Percentiles rank a stretch among this genome's conserved stretches.
phyloP scores from a whole-genome alignment of 495 filamentous ascomycete species.

The Penicillium atrosanguineum region DNA sequence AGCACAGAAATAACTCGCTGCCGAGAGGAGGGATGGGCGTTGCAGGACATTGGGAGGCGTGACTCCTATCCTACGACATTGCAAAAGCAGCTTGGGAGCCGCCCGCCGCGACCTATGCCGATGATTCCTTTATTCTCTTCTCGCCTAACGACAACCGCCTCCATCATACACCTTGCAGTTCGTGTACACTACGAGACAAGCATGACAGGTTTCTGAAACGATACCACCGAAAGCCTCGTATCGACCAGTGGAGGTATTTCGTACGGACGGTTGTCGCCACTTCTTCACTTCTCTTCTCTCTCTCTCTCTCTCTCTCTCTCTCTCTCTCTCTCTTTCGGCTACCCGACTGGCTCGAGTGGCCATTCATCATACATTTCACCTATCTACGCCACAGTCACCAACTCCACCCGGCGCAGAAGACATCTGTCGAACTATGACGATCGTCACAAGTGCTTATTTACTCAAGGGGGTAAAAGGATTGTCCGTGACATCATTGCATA shows the following conservation, averaged over 20 bases:
- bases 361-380: slow-evolving; percentile 1
- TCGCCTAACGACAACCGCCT: slow-evolving; percentile 8
- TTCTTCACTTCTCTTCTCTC: slow-evolving; percentile 2
- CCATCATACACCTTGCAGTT: not conserved
- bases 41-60: slow-evolving; percentile 4
- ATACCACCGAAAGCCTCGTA: not conserved
- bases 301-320: no score
- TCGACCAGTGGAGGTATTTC: not conserved
- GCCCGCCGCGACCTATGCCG: slow-evolving; percentile 1
- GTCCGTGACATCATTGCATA: slow-evolving; percentile 33
- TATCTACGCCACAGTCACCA: slow-evolving; percentile 14
- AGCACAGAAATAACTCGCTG: slow-evolving; percentile 38
- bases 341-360: slow-evolving; percentile 28
- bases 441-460: slow-evolving; percentile 18
- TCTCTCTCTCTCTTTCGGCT: slow-evolving; percentile 12
- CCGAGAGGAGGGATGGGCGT: slow-evolving; percentile 1
- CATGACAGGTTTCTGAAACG: not conserved
- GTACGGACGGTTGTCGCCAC: slow-evolving; percentile 17
- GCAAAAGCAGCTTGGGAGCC: slow-evolving; percentile 3
- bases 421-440: slow-evolving; percentile 7
- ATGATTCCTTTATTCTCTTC: slow-evolving; percentile 13
- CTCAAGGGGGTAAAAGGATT: slow-evolving; percentile 19
- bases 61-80: slow-evolving; percentile 6
- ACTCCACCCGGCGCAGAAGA: slow-evolving; percentile 13
- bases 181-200: not conserved